Base-by-base conservation (phyloP, 2,329 filamentous ascomycete genomes). In the Aspergillus pseudoterreus region DNA sequence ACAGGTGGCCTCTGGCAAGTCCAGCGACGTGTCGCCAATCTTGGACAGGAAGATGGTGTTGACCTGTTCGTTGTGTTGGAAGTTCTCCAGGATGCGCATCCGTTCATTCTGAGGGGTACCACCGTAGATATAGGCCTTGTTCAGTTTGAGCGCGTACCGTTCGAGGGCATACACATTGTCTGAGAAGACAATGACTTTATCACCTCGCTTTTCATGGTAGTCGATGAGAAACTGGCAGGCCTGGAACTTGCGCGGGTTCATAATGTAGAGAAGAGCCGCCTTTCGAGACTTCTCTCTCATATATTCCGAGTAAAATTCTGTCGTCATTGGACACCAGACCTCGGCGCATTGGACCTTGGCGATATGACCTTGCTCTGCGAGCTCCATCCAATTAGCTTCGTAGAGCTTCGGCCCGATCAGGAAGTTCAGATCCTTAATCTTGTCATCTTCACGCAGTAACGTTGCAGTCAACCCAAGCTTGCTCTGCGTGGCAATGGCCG, bases 291-390 rank as follows among this genome's bases (percentile, higher is more conserved):
- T 85, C 55, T 83, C 82, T 49, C 82, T 79, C 53, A 97, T 82
- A 72, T 97, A 99, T 69, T 97, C 90, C 15, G 90, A 87, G 70
- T 96, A 97, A 68, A 99, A 99, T 62, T 99, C 94, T 0, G 92
- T 94, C 0, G 94, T 95, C 94, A 99, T 99, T 2, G 92, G 91
- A 66, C 94, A 99, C 94, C 94, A 99, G 6, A 99, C 94, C 71
- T 99, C 94, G 12, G 94, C 94, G 70, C 94, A 99, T 71, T 99
- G 94, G 2, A 99, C 94, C 60, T 90, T 87, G 33, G 94, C 94
- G 69, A 99, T 99, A 67, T 96, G 92, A 0, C 94, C 94, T 72
- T 96, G 91, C 64, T 96, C 90, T 1, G 92, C 94, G 38, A 99
- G 82, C 70, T 99, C 94, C 85, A 97, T 96, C 94, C 94, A 99